A percentile compares a stretch with the other conserved stretches of the same genome.
phyloP scores from a whole-genome alignment of 2,329 filamentous ascomycete genomes.

The Fusarium abutilonis region DNA sequence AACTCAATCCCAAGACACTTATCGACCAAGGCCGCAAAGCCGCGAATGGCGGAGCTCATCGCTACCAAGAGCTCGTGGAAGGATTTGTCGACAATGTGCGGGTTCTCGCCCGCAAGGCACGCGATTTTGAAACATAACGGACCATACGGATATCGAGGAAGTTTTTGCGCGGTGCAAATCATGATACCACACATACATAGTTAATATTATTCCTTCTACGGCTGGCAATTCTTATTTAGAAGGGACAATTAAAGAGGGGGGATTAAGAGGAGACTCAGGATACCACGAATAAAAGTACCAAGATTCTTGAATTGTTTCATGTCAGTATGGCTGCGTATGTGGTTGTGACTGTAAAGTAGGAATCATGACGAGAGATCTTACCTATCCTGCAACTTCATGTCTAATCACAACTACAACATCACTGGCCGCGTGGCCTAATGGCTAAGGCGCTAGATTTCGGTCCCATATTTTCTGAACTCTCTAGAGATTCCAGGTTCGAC shows the following conservation, averaged over 20 bases:
- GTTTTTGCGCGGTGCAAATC: not conserved
- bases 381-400: too few relatives aligned
- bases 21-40: conserved; percentile 72
- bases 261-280: not conserved
- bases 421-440: too few relatives aligned
- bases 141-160: not conserved
- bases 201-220: not conserved
- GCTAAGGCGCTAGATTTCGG: too few relatives aligned
- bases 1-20: conserved; percentile 71
- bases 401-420: too few relatives aligned
- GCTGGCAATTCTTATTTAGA: not conserved
- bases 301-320: too few relatives aligned
- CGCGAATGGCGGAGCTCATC: conserved; percentile 62
- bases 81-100: conserved; percentile 79
- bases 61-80: conserved; percentile 74
- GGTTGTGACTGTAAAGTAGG: too few relatives aligned
- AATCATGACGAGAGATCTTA: too few relatives aligned
- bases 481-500: too few relatives aligned
- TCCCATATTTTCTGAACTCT: too few relatives aligned
- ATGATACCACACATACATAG: conserved; percentile 14
- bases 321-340: too few relatives aligned
- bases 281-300: too few relatives aligned
- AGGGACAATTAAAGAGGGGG: not conserved
- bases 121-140: conserved; percentile 43
- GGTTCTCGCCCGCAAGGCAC: conserved; percentile 61